phyloP scores from a whole-genome alignment of 352 stramenopile species.

The Aphanomyces cochlioides region DNA sequence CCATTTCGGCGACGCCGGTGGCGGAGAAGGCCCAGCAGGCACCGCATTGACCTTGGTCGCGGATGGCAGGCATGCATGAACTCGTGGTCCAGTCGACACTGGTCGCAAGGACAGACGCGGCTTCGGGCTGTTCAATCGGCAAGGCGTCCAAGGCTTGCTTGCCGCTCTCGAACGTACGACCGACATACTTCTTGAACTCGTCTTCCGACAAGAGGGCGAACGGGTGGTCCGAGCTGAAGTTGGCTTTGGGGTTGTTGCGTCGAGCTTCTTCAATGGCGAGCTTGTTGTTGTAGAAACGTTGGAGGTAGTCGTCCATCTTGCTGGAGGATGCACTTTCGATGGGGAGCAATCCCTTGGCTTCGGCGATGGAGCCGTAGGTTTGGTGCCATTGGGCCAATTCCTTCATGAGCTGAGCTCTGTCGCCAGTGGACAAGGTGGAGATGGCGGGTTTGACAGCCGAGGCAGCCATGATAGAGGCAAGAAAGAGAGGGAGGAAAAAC shows the following conservation, averaged over 20 bases:
- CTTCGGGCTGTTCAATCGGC: background rate
- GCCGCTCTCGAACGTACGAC: background rate
- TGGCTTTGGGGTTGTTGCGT: slow-evolving; percentile 10
- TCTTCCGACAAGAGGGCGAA: slow-evolving; percentile 19
- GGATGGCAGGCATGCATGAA: slow-evolving; percentile 31
- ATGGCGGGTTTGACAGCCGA: too few species aligned
- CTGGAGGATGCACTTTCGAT: too few species aligned
- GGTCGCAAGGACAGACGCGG: background rate
- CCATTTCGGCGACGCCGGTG: slow-evolving; percentile 35
- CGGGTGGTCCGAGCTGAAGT: slow-evolving; percentile 15
- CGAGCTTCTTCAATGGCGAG: background rate
- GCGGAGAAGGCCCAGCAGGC: slow-evolving; percentile 49
- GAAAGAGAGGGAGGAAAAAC: too few species aligned
- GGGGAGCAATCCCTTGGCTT: too few species aligned
- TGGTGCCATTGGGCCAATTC: too few species aligned
- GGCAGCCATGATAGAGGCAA: too few species aligned
- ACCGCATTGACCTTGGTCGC: slow-evolving; percentile 41
- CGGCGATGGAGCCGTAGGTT: too few species aligned
- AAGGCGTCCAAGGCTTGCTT: background rate
- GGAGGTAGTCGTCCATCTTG: background rate
- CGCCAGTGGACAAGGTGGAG: too few species aligned
- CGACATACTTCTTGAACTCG: slow-evolving; percentile 10
- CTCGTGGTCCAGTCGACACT: slow-evolving; percentile 30
- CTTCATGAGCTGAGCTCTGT: too few species aligned
- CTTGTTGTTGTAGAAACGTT: slow-evolving; percentile 4